Evolutionary conservation across 768 basidiomycete species (phyloP).

Genomic region (Dentipellis sp.): DNA sequence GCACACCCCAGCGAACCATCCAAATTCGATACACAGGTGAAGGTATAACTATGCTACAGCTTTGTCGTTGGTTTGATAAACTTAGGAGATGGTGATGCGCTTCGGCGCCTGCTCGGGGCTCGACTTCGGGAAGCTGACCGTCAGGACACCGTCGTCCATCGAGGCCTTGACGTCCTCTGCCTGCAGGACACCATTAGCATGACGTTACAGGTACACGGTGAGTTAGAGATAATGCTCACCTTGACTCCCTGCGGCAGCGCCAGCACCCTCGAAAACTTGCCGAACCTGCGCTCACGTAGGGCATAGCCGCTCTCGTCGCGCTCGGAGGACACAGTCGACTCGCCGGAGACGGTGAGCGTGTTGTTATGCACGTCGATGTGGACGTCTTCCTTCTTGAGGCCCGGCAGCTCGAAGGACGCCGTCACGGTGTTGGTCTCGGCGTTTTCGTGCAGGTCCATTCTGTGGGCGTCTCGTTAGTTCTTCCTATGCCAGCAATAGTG

Average conservation of each 20-base stretch:
- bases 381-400: slow-evolving; percentile 39
- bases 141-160: slow-evolving; percentile 39
- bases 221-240: slow-evolving; percentile 10
- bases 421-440: slow-evolving; percentile 35
- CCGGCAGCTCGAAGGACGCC: slow-evolving; percentile 49
- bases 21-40: too few species aligned
- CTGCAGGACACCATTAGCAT: slow-evolving; percentile 6
- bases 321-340: slow-evolving; percentile 26
- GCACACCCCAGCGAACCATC: too few species aligned
- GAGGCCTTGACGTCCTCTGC: slow-evolving; percentile 28
- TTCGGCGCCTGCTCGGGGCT: slow-evolving; percentile 32
- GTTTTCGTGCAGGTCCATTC: slow-evolving; percentile 47
- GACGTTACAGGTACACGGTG: background rate
- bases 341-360: slow-evolving; percentile 40
- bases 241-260: slow-evolving; percentile 20
- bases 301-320: slow-evolving; percentile 26
- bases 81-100: slow-evolving; percentile 28
- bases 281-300: slow-evolving; percentile 22
- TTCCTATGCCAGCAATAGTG: background rate
- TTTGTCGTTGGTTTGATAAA: background rate
- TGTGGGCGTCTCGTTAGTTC: background rate
- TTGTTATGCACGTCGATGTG: slow-evolving; percentile 41
- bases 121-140: slow-evolving; percentile 38
- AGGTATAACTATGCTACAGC: too few species aligned
- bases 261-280: slow-evolving; percentile 19